Base-by-base conservation (phyloP, 768 basidiomycete species). In the Russula brevipes region DNA sequence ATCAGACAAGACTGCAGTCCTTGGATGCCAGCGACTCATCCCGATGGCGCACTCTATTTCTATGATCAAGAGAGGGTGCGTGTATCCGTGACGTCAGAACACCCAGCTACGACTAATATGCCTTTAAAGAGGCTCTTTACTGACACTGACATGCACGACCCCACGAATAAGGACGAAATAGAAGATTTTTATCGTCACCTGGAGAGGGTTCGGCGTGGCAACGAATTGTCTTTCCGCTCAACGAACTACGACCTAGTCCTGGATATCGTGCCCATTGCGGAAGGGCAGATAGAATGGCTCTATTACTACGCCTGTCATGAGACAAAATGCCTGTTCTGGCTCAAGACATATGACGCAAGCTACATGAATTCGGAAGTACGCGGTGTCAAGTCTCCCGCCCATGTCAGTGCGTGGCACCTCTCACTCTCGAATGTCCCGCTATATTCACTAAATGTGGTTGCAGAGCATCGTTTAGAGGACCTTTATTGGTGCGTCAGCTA, bases 31-130 rank as follows among this genome's bases (percentile, higher is more conserved):
- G 72, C 74, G 44, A 71, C 75, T 3, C 85, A 87, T 66, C 85
- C 86, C 0, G 86, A 87, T 71, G 86, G 86, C 5, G 79, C 77
- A 24, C 76, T 80, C n/a, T 88, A 86, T 68, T 88, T 82, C 61
- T 78, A 76, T 66, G 76, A 85, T 61, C 35, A 61, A 51, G 66
- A 73, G 10, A 78, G 78, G 73, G 85, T 84, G 49, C 10, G 44
- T 39, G 24, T 24, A 24, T 24, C 5, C 12, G 6, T 38, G 6
- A 44, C 17, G n/a, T 53, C 8, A 36, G 2, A 6, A 7, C 16
- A 5, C 19, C 19, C 31, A 31, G 12, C 4, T 19, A 11, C 12
- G 11, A 55, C 14, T 31, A 45, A 36, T 41, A 10, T 19, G 38
- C 10, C 4, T 47, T n/a, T 38, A 17, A 11, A 84, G 81, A 78